Evolutionary conservation across 2,329 filamentous ascomycete genomes (phyloP), one percentile per base, ranked within the genome.

Genomic region (Sporothrix dimorphospora): DNA sequence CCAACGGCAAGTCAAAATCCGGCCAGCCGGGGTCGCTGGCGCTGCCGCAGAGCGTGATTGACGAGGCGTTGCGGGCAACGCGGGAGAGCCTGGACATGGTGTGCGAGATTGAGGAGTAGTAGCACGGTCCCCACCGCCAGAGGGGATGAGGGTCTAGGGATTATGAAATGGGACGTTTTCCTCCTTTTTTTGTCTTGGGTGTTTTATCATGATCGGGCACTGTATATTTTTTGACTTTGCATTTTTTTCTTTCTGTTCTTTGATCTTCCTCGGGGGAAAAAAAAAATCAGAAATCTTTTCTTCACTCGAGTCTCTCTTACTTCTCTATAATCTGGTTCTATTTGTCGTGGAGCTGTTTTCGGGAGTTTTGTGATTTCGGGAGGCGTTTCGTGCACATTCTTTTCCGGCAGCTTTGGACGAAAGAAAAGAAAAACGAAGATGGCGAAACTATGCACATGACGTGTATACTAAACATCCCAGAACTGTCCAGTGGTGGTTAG

Each of bases 21-120:
- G 51, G 40, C 9, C 53, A 2, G 19, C 65, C n/a, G 38, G 53
- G 53, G 7, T 74, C 57, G 75, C 83, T 91, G 16, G 89, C 88
- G 42, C 79, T 91, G 55, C 89, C 90, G 14, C 83, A 85, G 71
- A 78, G 82, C 2, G 88, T 90, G n/a, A 80, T 91, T 16, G 87
- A 90, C 34, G 87, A 91, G 75, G 88, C 88, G 4, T 81, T 91
- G n/a, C 85, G 84, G 75, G 82, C 87, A 42, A 89, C 89, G 38
- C 83, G 85, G 72, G 88, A 90, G 76, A 85, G 85, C 74, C 81
- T 91, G 55, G 88, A 90, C 74, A 78, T 81, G 49, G 73, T 75
- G 21, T 75, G 73, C 71, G 75, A 76, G 74, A 72, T 76, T 6
- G 76, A 75, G 53, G 76, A 78, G 71, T 76, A 73, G n/a, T n/a